Evolutionary conservation across 129 eudicot genomes (phyloP), one percentile per base, ranked within the genome.

Genomic region (Arctium minus): DNA sequence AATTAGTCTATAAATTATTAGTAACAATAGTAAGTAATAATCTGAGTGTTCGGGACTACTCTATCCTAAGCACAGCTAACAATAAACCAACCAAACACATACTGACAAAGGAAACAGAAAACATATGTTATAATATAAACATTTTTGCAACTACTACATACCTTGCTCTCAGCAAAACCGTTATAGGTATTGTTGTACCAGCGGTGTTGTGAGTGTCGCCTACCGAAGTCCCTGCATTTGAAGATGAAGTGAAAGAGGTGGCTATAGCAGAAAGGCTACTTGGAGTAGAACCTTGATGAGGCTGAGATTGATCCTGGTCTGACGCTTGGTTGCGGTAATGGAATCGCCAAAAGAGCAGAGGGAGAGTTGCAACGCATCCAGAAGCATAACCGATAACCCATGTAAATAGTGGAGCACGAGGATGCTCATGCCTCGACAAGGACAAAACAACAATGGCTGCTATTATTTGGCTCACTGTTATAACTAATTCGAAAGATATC

Each of bases 311-410:
- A 83, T 91, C 97, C 80, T 90, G 94, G 70, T 95, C 98, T 10
- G 93, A 70, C 42, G 78, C 84, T 46, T 92, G 97, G 78, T 95
- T 92, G 8, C 97, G 92, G 82, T 87, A 85, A 81, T 77, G 86
- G 87, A 60, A 95, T 53, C 99, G 97, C 94, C 94, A 95, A 76
- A 91, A 90, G 13, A 95, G 88, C 84, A 95, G 96, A 65, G 99
- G 99, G 48, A 95, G 94, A 37, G 91, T 90, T 12, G 97, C 99
- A 35, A 90, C 86, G 82, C 99, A 95, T 35, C 99, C 99, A 32
- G 94, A 88, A 32, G 97, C 93, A 88, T 95, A 95, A 42, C 97
- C 99, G 74, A 94, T 86, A 80, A 95, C 85, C 99, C 99, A 95
- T 70, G 88, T 80, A 84, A 80, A 85, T 87, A 95, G 82, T 3